Base-by-base conservation (phyloP, 2,329 filamentous ascomycete genomes). In the Trichoderma polysporum region DNA sequence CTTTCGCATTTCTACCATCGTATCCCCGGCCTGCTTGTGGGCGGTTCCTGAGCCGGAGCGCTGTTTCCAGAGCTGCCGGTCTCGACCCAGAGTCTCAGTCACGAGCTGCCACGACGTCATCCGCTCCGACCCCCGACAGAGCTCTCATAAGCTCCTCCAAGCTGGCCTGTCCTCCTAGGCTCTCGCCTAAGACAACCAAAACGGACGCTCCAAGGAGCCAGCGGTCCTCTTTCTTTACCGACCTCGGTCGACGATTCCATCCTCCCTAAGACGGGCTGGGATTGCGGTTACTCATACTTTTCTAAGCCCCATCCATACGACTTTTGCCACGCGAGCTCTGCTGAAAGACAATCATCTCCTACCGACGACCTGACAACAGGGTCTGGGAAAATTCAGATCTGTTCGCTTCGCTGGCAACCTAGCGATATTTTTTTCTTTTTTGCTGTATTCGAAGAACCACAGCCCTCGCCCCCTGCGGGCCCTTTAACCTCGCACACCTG, bases 191-290 rank as follows among this genome's bases (percentile, higher is more conserved):
- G 77, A 75, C 76, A 73, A 76, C 76, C 77, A 83, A 81, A 77
- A 85, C 84, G 83, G 83, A 83, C 78, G 76, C 77, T 72, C 79
- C 78, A 80, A 80, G 80, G 78, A 76, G 76, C 79, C 78, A 74
- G 73, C 78, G 77, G 75, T 77, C 74, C 74, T 78, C 83, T 76
- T 75, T 83, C 74, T 79, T 84, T 76, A 83, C 83, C 80, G 74
- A 79, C 73, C 77, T 83, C 75, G 80, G 86, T 76, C 76, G 81
- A 76, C 76, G 83, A 69, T 81, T 83, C 72, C 84, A 87, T 71
- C 84, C 84, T 78, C 84, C 84, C 70, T 86, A 85, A 74, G 68
- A 79, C 72, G 68, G 66, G 66, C 45, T 68, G 66, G 52, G 33
- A 58, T 29, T 39, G 63, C 57, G 35, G 60, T 39, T 58, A 50